Evolutionary conservation across 805 yeast species (phyloP).

Genomic region (Hanseniaspora hatyaiensis): DNA sequence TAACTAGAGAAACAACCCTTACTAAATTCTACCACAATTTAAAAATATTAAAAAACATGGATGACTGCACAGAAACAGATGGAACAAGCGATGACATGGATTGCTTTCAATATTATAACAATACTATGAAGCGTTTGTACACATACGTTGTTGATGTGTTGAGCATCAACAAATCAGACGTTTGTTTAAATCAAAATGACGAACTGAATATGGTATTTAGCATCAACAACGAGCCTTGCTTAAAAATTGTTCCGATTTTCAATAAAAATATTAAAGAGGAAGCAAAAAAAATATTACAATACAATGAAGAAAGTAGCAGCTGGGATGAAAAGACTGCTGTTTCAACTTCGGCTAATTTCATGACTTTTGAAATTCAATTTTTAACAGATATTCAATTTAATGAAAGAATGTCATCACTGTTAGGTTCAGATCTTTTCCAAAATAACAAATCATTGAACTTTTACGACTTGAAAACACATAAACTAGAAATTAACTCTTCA

Average conservation of each 20-base stretch:
- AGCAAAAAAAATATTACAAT: background rate
- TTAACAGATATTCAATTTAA: slow-evolving; percentile 2
- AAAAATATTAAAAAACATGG: slow-evolving; percentile 26
- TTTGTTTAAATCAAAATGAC: slow-evolving; percentile 4
- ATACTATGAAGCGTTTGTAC: background rate
- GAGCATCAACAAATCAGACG: background rate
- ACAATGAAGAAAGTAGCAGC: background rate
- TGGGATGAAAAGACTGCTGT: background rate
- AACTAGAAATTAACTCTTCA: background rate
- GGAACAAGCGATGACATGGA: background rate
- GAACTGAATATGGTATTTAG: slow-evolving; percentile 3
- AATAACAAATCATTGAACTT: slow-evolving; percentile 12
- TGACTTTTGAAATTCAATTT: slow-evolving; percentile 2
- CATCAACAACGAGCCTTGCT: background rate
- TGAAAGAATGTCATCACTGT: slow-evolving; percentile 10
- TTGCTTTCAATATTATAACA: slow-evolving; percentile 8
- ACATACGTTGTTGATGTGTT: background rate
- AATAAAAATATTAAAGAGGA: background rate
- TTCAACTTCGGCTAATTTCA: background rate
- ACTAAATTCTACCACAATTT: slow-evolving; percentile 28
- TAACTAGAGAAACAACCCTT: slow-evolving; percentile 23
- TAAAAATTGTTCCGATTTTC: background rate
- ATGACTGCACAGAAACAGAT: slow-evolving; percentile 17
- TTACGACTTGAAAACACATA: slow-evolving; percentile 5
- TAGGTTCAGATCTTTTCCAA: slow-evolving; percentile 11